Evolutionary conservation across 768 basidiomycete species (phyloP).

Genomic region (Boletus subcaerulescens): DNA sequence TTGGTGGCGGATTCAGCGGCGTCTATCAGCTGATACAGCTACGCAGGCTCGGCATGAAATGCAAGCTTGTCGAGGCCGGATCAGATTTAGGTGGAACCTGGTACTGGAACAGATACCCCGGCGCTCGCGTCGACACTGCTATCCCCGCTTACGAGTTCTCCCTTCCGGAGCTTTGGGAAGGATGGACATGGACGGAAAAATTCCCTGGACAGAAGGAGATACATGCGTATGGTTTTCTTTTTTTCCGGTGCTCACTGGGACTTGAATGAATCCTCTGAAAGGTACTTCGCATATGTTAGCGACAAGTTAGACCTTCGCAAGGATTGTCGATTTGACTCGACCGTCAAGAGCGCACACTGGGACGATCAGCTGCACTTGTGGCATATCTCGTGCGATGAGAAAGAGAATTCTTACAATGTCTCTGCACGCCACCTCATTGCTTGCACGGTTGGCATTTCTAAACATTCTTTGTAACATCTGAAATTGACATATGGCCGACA

Average conservation of each 20-base stretch:
- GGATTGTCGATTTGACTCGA: background rate
- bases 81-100: background rate
- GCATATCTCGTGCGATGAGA: background rate
- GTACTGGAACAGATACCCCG: background rate
- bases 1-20: background rate
- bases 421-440: background rate
- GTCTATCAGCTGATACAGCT: background rate
- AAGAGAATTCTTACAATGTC: background rate
- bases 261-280: background rate
- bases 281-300: background rate
- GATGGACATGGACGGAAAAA: background rate
- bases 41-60: background rate
- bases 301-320: background rate
- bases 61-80: background rate
- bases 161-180: background rate
- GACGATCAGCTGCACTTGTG: background rate
- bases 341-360: background rate
- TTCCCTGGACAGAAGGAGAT: background rate
- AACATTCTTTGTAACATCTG: background rate
- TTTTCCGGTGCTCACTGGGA: background rate
- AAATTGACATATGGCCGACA: background rate
- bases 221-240: background rate
- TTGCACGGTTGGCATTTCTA: background rate
- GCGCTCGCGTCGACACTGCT: background rate
- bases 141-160: background rate